These are phyloP conservation scores for Maudiozyma pseudohumilis DNA, from an alignment of 805 yeast genomes.

Conservation along the genomic window DNA sequence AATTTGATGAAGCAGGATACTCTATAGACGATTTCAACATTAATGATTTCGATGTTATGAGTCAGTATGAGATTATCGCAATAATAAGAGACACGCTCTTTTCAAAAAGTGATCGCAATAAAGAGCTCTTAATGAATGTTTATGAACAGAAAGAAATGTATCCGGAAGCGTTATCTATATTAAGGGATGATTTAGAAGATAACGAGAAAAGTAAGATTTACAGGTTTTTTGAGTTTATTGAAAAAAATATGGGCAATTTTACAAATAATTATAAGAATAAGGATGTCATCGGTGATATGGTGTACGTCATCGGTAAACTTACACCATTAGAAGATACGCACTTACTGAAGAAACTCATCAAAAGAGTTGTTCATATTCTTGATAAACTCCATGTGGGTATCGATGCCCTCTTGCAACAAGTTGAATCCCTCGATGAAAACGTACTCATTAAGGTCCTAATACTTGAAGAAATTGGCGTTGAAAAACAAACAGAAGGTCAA, in stretches of 20 bases:
- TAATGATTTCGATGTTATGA: conserved; percentile 10
- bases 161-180: conserved; percentile 8
- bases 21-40: conserved; percentile 6
- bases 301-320: conserved; percentile 1
- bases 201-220: neutral
- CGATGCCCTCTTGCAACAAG: conserved; percentile 10
- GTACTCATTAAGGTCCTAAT: conserved; percentile 16
- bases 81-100: conserved; percentile 5
- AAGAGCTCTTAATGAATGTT: conserved; percentile 8
- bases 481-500: neutral
- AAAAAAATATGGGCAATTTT: conserved; percentile 6
- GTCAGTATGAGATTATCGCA: conserved; percentile 12
- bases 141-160: conserved; percentile 11
- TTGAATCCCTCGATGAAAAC: conserved; percentile 7
- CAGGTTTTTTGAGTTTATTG: conserved; percentile 7
- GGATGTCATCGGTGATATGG: conserved; percentile 11
- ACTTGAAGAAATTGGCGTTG: conserved; percentile 18
- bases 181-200: conserved; percentile 6
- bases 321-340: neutral
- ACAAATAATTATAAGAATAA: conserved; percentile 10
- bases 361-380: conserved; percentile 8
- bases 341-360: conserved; percentile 1
- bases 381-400: conserved; percentile 6
- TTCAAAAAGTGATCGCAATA: conserved; percentile 2
- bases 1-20: conserved; percentile 2